Base-by-base conservation (phyloP, 306 rosid genomes). In the Sindora glabra region DNA sequence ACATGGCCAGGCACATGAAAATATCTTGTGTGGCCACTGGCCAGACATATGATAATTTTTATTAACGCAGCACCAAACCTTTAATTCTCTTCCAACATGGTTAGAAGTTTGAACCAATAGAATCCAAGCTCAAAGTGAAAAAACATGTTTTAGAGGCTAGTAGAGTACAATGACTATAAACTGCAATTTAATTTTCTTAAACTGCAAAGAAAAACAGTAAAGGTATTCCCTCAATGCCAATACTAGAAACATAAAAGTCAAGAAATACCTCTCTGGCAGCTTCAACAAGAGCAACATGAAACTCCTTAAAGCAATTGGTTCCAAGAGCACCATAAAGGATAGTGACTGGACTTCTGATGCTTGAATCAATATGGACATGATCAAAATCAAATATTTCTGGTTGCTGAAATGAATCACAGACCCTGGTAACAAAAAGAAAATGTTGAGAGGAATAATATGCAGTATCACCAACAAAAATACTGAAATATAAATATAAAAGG, bases 251-350 rank as follows among this genome's bases (percentile, higher is more conserved):
- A 70, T 32, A 27, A 59, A 56, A 44, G n/a, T 8, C 71, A 13
- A 14, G 19, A 47, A 52, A 24, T 29, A 94, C 97, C 95, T 86
- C 75, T 80, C 82, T 79, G 52, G 94, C 89, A 67, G 99, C 97
- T 69, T 69, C 80, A 60, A 74, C 76, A 3, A 94, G 79, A 68
- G 87, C 68, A 66, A 22, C 33, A 61, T 94, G 99, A 68, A 94
- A 94, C 62, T 89, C 86, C 77, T 68, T 72, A 64, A 89, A 94
- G 87, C 99, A 94, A 55, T 25, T 50, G 53, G 97, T 84, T 64
- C 90, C 95, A 37, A 86, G 90, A 29, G 99, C 94, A 13, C 99
- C 99, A 71, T 89, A 89, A 41, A 89, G 99, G 56, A 94, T 67
- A 59, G 87, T 87, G 64, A 89, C 81, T 3, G 89, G 84, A 77